Conservation (phyloP, 1,139 yeast species). For the Meyerozyma athensensis region DNA sequence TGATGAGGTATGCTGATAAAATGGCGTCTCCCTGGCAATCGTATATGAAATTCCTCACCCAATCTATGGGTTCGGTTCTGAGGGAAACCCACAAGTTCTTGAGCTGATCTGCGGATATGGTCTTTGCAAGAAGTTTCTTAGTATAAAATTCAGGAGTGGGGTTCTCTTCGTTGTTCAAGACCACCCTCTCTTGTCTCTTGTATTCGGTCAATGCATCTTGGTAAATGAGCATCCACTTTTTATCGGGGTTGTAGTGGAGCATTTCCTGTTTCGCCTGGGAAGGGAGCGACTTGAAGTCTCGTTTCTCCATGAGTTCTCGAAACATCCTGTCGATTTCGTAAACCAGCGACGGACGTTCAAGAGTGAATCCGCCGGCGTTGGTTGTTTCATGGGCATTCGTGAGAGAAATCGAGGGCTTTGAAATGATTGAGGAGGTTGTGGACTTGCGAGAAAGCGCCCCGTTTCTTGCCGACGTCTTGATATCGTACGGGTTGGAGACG, state of each 20-base stretch:
- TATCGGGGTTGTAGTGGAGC: conserved; percentile 67
- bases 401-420: conserved; percentile 27
- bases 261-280: conserved; percentile 74
- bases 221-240: conserved; percentile 88
- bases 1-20: conserved; percentile 41
- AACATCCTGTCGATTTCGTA: conserved; percentile 63
- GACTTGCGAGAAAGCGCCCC: conserved; percentile 17
- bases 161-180: conserved; percentile 31
- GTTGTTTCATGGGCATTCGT: conserved; percentile 18
- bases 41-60: conserved; percentile 77
- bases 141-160: conserved; percentile 74
- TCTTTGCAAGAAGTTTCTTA: conserved; percentile 63
- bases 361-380: conserved; percentile 17
- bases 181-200: conserved; percentile 48
- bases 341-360: conserved; percentile 56
- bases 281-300: conserved; percentile 80
- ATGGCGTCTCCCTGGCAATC: conserved; percentile 89
- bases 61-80: conserved; percentile 84
- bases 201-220: conserved; percentile 81
- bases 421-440: conserved; percentile 24
- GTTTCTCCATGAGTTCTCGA: conserved; percentile 67
- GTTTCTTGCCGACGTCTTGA: conserved; percentile 15
- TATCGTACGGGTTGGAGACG: conserved; percentile 27
- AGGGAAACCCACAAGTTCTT: conserved; percentile 87
- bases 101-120: conserved; percentile 65